phyloP scores from a whole-genome alignment of 2,329 filamentous ascomycete genomes.

The Fusarium nanum region DNA sequence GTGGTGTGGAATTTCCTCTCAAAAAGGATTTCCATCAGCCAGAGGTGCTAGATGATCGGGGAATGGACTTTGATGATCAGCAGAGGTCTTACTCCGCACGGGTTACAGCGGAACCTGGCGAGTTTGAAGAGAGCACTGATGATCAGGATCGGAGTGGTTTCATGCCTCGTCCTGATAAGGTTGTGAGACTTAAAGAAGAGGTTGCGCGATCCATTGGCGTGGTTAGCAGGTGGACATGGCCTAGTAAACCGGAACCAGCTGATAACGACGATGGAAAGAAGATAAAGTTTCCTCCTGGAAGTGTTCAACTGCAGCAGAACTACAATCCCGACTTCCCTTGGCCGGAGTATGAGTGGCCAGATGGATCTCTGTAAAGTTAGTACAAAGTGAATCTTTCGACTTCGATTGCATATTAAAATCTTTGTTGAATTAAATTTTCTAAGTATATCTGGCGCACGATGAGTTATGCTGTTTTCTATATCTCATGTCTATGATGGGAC shows the following conservation, averaged over 20 bases:
- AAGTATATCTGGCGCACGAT: no score
- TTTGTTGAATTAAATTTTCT: neutral
- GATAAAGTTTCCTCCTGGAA: neutral
- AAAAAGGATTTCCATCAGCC: slow-evolving; percentile 12
- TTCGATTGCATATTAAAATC: no score
- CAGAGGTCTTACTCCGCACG: neutral
- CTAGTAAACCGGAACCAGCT: neutral
- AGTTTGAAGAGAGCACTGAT: slow-evolving; percentile 2
- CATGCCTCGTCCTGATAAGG: neutral
- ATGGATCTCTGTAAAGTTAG: neutral
- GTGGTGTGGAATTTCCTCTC: neutral
- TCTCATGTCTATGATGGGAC: neutral
- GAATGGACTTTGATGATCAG: neutral
- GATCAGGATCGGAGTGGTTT: neutral
- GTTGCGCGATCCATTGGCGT: neutral
- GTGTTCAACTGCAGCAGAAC: slow-evolving; percentile 3
- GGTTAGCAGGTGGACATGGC: neutral
- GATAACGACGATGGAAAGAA: neutral
- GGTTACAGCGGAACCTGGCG: neutral
- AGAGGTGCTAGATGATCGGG: neutral
- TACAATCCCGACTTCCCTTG: slow-evolving; percentile 1
- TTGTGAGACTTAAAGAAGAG: slow-evolving; percentile 1
- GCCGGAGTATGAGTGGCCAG: neutral
- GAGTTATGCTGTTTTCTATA: neutral
- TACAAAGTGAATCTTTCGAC: neutral